Percentiles rank a stretch among this genome's conserved stretches.
Evolutionary conservation across 2,329 filamentous ascomycete species (phyloP).

Genomic region (Capronia epimyces): DNA sequence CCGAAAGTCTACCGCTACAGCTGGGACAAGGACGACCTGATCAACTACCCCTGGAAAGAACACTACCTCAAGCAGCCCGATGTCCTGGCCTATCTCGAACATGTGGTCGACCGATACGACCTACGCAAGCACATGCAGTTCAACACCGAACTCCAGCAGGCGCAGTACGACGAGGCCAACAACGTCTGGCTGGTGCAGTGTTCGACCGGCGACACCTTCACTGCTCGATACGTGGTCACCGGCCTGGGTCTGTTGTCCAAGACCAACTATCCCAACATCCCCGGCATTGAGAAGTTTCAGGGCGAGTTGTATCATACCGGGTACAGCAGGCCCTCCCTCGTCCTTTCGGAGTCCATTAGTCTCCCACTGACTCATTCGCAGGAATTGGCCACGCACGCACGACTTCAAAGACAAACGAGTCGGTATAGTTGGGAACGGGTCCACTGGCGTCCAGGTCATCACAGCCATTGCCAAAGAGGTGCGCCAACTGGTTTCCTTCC

Average conservation of each 20-base stretch:
- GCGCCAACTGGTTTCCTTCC: conserved; percentile 32
- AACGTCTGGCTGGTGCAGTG: conserved; percentile 42
- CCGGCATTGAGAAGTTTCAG: conserved; percentile 36
- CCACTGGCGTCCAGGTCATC: conserved; percentile 39
- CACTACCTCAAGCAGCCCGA: conserved; percentile 32
- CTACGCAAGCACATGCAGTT: conserved; percentile 45
- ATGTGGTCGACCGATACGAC: conserved; percentile 43
- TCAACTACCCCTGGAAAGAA: conserved; percentile 18
- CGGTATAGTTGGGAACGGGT: conserved; percentile 41
- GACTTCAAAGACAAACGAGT: conserved; percentile 30
- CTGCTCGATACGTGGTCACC: conserved; percentile 37
- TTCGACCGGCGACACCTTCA: conserved; percentile 36
- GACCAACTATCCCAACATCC: conserved; percentile 37
- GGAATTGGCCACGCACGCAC: conserved; percentile 36
- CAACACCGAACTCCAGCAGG: conserved; percentile 40
- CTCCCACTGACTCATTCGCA: not conserved
- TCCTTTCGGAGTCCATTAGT: not conserved
- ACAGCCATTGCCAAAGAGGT: conserved; percentile 31
- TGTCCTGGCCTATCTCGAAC: conserved; percentile 44
- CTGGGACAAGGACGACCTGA: conserved; percentile 32
- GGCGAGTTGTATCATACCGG: conserved; percentile 39
- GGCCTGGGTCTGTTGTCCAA: conserved; percentile 39
- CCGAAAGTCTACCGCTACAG: conserved; percentile 35
- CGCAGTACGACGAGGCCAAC: conserved; percentile 25
- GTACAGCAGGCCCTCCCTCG: not conserved